Evolutionary conservation across 2,329 filamentous ascomycete species (phyloP), one percentile per base, ranked within the genome.

Genomic region (Cladosporium sp.): DNA sequence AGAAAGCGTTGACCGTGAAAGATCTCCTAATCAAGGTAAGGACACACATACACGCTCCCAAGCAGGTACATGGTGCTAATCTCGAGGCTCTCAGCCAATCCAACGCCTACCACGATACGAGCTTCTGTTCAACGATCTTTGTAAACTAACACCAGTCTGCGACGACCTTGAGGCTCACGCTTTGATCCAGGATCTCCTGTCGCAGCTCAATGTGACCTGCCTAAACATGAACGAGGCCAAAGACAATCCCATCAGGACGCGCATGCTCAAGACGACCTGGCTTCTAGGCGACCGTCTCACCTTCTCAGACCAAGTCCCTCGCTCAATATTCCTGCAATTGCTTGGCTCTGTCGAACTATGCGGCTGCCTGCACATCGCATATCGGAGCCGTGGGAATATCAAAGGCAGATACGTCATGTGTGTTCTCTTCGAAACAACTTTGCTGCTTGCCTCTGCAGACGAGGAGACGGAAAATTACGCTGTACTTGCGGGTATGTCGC

Each of bases 71-170:
- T 29, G 19, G 27, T 42, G 15, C 33, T 42, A 16, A 27, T 55
- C 30, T 49, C 9, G 38, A 7, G 9, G n/a, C 19, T 13, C 25
- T 13, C 49, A 95, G 88, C 93, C 92, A 0, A 91, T 96, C 16
- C 92, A 98, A 69, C 80, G 92, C 49, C 80, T 96, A 18, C 95
- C 89, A 72, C 89, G 86, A 70, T 97, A 97, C 63, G 89, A 89
- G 9, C 74, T 98, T 3, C 74, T 97, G 2, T 91, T 97, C 61
- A 78, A 83, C 4, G 89, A 96, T 61, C 75, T 98, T 7, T 76
- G 91, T 53, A 91, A 86, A 61, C 79, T 85, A 57, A 96, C 91
- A 0, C 88, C 89, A 2, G 86, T 88, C 1, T 83, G 80, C 49
- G 92, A 97, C 63, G 94, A 90, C 61, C 89, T 90, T 0, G 82